These are phyloP conservation scores for Podaxis mareebaensis DNA, from an alignment of 768 basidiomycete genomes.

Conservation along the genomic window DNA sequence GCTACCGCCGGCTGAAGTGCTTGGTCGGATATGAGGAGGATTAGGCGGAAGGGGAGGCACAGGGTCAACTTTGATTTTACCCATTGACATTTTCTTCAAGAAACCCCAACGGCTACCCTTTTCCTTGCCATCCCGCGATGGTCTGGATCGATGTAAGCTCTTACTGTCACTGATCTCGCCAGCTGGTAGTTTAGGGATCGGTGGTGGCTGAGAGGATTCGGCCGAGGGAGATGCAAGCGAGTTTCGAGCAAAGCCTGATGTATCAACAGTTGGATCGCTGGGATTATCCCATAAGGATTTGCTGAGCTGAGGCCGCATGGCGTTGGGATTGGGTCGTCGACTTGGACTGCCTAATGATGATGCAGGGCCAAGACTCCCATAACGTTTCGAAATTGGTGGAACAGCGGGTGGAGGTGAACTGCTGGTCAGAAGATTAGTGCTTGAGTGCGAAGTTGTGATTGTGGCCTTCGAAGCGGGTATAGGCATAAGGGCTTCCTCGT, in stretches of 20 bases:
- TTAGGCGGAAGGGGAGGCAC: constrained; percentile 30
- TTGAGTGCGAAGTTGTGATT: constrained; percentile 57
- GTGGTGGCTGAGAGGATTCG: constrained; percentile 1
- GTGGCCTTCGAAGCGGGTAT: constrained; percentile 47
- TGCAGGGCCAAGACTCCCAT: constrained; percentile 70
- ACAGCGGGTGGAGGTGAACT: constrained; percentile 34
- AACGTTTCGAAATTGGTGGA: constrained; percentile 50
- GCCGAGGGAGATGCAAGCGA: constrained; percentile 20
- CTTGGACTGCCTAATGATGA: constrained; percentile 36
- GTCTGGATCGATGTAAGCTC: constrained; percentile 16
- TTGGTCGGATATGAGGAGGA: constrained; percentile 26
- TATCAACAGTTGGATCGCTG: constrained; percentile 6
- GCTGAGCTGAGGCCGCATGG: constrained; percentile 41
- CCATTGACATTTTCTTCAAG: constrained; percentile 98
- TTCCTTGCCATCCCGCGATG: constrained; percentile 45
- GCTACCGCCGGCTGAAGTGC: constrained; percentile 14
- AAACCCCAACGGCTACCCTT: constrained; percentile 90
- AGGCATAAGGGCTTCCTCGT: constrained; percentile 30
- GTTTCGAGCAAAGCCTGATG: constrained; percentile 7
- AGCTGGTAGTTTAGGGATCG: constrained; percentile 8
- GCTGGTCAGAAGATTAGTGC: constrained; percentile 59
- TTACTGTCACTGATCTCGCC: constrained; percentile 11
- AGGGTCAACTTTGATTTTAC: constrained; percentile 75
- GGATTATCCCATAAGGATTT: constrained; percentile 50
- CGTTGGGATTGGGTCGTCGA: constrained; percentile 35